Conservation (phyloP, 1,139 yeast species). For the Kodamaea derodonti region DNA sequence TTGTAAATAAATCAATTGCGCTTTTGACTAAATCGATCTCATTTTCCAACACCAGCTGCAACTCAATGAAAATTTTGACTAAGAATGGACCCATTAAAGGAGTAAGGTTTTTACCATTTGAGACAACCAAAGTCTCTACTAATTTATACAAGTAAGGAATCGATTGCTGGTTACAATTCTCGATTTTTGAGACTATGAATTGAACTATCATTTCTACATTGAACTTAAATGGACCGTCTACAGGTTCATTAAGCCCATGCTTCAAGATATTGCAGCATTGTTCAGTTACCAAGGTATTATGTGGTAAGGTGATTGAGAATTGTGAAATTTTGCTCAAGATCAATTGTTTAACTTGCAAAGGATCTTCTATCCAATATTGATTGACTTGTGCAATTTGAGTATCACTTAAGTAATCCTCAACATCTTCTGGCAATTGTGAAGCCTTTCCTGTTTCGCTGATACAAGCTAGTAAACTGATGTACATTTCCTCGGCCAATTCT, state of each 20-base stretch:
- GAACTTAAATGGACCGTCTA: constrained; percentile 60
- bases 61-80: constrained; percentile 26
- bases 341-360: constrained; percentile 34
- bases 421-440: constrained; percentile 55
- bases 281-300: constrained; percentile 46
- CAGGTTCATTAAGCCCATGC: constrained; percentile 49
- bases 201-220: constrained; percentile 37
- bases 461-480: constrained; percentile 56
- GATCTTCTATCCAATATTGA: constrained; percentile 38
- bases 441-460: constrained; percentile 69
- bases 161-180: constrained; percentile 25
- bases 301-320: constrained; percentile 39
- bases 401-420: constrained; percentile 36
- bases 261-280: constrained; percentile 56
- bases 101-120: constrained; percentile 25
- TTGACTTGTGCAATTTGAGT: constrained; percentile 21
- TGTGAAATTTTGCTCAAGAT: constrained; percentile 37
- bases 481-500: constrained; percentile 34
- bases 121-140: constrained; percentile 37
- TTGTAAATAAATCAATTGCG: constrained; percentile 37
- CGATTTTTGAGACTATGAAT: constrained; percentile 41
- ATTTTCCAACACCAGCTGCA: constrained; percentile 31
- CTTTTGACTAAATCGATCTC: constrained; percentile 56
- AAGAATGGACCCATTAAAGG: constrained; percentile 27
- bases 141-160: constrained; percentile 40